Conservation (phyloP, 345 rosid species). For the Cochlearia excelsa region DNA sequence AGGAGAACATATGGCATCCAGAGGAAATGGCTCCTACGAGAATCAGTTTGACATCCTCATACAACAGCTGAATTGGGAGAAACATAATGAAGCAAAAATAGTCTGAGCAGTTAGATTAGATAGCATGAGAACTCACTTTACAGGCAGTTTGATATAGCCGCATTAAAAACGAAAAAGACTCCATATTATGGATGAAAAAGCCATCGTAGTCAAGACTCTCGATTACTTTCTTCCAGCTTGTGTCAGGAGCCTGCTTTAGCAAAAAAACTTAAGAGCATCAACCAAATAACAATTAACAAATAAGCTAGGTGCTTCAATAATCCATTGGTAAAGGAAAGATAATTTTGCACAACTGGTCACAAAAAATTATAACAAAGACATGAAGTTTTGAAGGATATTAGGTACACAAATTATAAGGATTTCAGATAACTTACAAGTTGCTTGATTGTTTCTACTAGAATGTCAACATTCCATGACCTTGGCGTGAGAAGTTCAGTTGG, state of each 20-base stretch:
- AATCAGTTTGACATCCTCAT: slow-evolving; percentile 24
- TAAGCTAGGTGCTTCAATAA: background rate
- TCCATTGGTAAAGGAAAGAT: slow-evolving; percentile 2
- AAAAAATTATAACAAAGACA: background rate
- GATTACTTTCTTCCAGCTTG: slow-evolving; percentile 68
- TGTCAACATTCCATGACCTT: slow-evolving; percentile 74
- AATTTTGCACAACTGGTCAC: background rate
- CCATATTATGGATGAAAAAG: slow-evolving; percentile 73
- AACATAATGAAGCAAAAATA: background rate
- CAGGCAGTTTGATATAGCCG: slow-evolving; percentile 69
- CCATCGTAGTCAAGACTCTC: slow-evolving; percentile 87
- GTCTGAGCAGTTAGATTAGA: slow-evolving; percentile 15
- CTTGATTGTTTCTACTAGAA: slow-evolving; percentile 68
- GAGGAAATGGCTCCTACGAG: slow-evolving; percentile 87
- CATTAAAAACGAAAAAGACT: slow-evolving; percentile 80
- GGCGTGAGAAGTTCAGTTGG: slow-evolving; percentile 37
- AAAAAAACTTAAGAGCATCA: slow-evolving; percentile 1
- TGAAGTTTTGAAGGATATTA: slow-evolving; percentile 1
- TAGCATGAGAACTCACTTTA: slow-evolving; percentile 51
- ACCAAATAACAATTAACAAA: slow-evolving; percentile 1
- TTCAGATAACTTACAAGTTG: slow-evolving; percentile 55
- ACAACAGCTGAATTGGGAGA: slow-evolving; percentile 5
- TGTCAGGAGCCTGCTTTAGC: slow-evolving; percentile 70
- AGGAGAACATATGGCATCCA: slow-evolving; percentile 68
- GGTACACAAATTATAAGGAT: background rate